These are phyloP conservation scores for Naganishia kalamii DNA, from an alignment of 768 basidiomycete species.

Conservation along the genomic window DNA sequence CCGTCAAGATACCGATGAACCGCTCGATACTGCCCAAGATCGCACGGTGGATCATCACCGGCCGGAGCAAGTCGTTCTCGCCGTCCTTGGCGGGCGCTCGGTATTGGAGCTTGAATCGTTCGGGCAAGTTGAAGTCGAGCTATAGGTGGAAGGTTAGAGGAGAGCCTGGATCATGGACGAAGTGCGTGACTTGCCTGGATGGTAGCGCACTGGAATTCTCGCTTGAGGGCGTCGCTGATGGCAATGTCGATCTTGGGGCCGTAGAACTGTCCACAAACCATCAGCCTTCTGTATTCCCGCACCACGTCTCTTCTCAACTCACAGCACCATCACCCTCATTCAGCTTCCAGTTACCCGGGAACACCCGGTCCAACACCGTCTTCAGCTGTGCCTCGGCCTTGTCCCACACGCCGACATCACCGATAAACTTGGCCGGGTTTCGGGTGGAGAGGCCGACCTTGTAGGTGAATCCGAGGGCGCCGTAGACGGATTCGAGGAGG, in stretches of 20 bases:
- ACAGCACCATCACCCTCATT: slow-evolving; percentile 90
- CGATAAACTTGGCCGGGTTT: slow-evolving; percentile 82
- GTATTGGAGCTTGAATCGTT: slow-evolving; percentile 91
- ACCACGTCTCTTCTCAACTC: neutral
- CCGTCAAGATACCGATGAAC: slow-evolving; percentile 93
- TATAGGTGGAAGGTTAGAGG: slow-evolving; percentile 47
- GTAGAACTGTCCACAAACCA: slow-evolving; percentile 59
- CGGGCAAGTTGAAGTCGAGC: slow-evolving; percentile 96
- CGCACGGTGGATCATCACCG: slow-evolving; percentile 97
- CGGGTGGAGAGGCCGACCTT: slow-evolving; percentile 89
- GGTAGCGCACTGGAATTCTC: slow-evolving; percentile 96
- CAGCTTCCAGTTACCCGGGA: slow-evolving; percentile 82
- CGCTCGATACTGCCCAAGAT: slow-evolving; percentile 89
- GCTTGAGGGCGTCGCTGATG: slow-evolving; percentile 79
- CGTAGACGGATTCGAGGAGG: slow-evolving; percentile 90
- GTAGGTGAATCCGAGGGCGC: slow-evolving; percentile 90
- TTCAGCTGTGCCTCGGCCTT: slow-evolving; percentile 59
- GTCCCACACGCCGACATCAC: slow-evolving; percentile 83
- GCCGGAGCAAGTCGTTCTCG: slow-evolving; percentile 55
- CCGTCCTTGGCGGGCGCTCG: slow-evolving; percentile 53
- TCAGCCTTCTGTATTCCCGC: neutral
- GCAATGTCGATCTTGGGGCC: slow-evolving; percentile 94
- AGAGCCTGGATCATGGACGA: neutral
- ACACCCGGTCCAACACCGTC: slow-evolving; percentile 68
- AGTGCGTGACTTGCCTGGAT: slow-evolving; percentile 52